Evolutionary conservation across 805 yeast genomes (phyloP), one percentile per base, ranked within the genome.

Genomic region (Brettanomyces bruxellensis): DNA sequence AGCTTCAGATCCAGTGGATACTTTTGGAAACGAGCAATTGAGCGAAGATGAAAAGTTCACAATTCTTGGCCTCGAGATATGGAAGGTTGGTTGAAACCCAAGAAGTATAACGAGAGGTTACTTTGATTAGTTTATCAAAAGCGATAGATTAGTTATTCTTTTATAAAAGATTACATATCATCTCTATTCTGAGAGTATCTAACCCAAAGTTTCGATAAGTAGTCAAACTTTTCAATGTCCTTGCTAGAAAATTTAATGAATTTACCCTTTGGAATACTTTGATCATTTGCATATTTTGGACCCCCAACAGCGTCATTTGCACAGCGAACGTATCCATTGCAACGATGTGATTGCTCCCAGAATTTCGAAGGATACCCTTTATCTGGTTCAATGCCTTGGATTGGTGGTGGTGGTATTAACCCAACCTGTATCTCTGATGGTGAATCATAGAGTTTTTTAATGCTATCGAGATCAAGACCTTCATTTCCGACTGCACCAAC

Each of bases 1-100:
- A 3, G 90, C 88, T 0, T 79, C 90, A 28, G 81, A 79, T 56
- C 73, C 79, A 2, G 84, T 91, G 45, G 78, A 79, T 25, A 93
- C 98, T 0, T 91, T 87, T 69, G 96, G 95, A 0, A 91, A 93
- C 62, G 97, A 88, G 48, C 79, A 82, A 1, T 68, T 91, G 48
- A 55, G 62, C 47, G 49, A 45, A 34, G 50, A 57, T 7, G 79
- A 77, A 3, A 85, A 80, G 58, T 93, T 93, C 62, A 75, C 73
- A 45, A 79, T 91, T 4, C 65, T 83, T 38, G 90, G 85, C 0
- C 65, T 91, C 37, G 98, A 90, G 60, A 73, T 91, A 0, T 90
- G 98, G 98, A 74, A 83, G 49, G 75, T 89, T 5, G 83, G 38
- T 28, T 57, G 46, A 45, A 37, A 8, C 39, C n/a, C 8, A 28